These are phyloP conservation scores for Claviceps spartinae DNA, from an alignment of 2,329 filamentous ascomycete species.

Conservation along the genomic window DNA sequence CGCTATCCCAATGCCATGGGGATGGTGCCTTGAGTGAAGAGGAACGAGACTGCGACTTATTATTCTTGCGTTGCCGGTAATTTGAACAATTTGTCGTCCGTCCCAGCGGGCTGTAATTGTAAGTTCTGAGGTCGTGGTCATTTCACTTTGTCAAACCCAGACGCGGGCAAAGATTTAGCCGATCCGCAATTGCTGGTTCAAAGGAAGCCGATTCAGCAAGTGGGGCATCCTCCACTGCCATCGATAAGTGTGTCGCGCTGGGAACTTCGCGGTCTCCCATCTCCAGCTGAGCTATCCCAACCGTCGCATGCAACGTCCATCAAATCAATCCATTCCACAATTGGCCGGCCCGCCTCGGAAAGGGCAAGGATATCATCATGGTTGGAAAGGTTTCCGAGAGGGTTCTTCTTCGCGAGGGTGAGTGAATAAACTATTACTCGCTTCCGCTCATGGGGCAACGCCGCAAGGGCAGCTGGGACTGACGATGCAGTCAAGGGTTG, in stretches of 20 bases:
- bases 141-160: background rate
- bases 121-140: too few relatives aligned
- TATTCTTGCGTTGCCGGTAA: background rate
- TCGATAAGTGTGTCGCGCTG: background rate
- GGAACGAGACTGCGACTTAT: background rate
- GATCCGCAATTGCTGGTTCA: background rate
- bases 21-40: background rate
- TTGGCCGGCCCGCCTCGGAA: background rate
- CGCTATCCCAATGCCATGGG: background rate
- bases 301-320: background rate
- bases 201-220: background rate
- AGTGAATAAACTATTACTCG: constrained; percentile 11
- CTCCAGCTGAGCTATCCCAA: background rate
- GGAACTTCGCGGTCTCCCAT: constrained; percentile 2
- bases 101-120: background rate
- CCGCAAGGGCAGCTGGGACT: background rate
- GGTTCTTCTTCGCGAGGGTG: constrained; percentile 49
- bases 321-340: background rate
- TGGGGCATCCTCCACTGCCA: too few relatives aligned
- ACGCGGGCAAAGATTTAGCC: background rate
- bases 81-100: background rate
- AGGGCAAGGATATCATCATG: constrained; percentile 25
- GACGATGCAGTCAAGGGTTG: constrained; percentile 46
- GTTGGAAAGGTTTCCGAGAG: constrained; percentile 53
- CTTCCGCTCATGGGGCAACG: constrained; percentile 13